Evolutionary conservation across 306 rosid species (phyloP), one percentile per base, ranked within the genome.

Genomic region (cucumber (Cucumis sativus)): DNA sequence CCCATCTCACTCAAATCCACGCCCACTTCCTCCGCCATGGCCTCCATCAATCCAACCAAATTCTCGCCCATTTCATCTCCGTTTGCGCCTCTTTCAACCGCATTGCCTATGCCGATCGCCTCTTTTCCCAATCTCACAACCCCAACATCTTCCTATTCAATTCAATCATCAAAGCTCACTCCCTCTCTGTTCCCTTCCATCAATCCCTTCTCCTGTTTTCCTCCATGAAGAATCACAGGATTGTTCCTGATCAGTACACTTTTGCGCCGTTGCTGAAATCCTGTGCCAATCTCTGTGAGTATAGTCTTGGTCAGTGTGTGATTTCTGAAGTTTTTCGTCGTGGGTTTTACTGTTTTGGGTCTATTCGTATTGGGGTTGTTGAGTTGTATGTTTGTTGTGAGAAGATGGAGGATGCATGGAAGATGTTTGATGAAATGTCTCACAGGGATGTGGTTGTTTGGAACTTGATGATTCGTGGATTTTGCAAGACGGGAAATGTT

Each of bases 31-130:
- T 94, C 81, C 95, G 96, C 80, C 97, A 89, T 43, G 85, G 82
- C 51, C 97, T 94, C 18, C 86, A 87, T 75, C 91, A 87, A 12
- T 87, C 93, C 78, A 92, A 90, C 82, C 93, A 88, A 79, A 82
- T 92, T 78, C 87, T 90, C 58, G 71, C 98, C 49, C 97, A 90
- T 78, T 94, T 94, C 64, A 85, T 94, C 86, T 84, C 95, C 73
- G 76, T 89, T 28, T 92, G 93, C 77, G 80, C 85, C 20, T 37
- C 90, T 1, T 83, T 88, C 17, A 55, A 74, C 78, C 57, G 78
- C 59, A 78, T 85, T 79, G 30, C 76, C 69, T 89, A 94, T 70
- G 96, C 97, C 13, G 41, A 79, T 72, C 85, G 83, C 75, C 18
- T 94, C 77, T 90, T 91, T 81, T 21, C 74, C 68, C 86, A 77